Conservation (phyloP, 2,329 filamentous ascomycete species). For the Fusarium domesticum region DNA sequence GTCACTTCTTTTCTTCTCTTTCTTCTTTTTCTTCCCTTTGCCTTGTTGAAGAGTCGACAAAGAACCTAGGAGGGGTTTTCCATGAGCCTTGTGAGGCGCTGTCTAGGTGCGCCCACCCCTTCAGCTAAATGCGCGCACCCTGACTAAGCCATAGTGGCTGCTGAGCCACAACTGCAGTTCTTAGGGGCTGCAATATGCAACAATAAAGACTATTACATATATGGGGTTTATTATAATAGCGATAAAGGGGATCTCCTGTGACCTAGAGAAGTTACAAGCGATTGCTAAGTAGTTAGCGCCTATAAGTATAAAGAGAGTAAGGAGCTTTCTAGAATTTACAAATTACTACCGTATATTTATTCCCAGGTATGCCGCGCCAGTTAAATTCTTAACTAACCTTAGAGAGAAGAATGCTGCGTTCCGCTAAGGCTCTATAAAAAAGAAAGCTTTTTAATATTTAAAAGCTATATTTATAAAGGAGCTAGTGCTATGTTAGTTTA, state of each 20-base stretch:
- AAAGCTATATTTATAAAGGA: not conserved
- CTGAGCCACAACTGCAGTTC: too few relatives aligned
- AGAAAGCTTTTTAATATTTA: not conserved
- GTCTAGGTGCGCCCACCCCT: too few relatives aligned
- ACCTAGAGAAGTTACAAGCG: not conserved
- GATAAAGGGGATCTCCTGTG: not conserved
- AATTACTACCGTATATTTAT: constrained; percentile 3
- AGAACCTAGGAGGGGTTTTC: too few relatives aligned
- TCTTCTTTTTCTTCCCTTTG: not conserved
- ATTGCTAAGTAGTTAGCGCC: not conserved
- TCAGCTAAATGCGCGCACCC: too few relatives aligned
- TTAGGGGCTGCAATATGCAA: too few relatives aligned
- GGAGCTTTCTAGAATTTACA: constrained; percentile 1
- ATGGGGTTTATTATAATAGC: not conserved
- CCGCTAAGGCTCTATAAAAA: not conserved
- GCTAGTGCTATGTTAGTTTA: not conserved
- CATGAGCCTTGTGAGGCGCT: too few relatives aligned
- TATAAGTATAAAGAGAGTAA: not conserved
- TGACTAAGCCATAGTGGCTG: too few relatives aligned
- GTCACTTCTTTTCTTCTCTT: not conserved
- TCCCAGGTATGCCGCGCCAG: not conserved
- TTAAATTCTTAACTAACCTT: not conserved
- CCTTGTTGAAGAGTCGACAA: too few relatives aligned
- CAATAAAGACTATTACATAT: not conserved
- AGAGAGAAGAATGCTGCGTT: not conserved